phyloP scores from a whole-genome alignment of 2,329 filamentous ascomycete genomes.

The Emergomyces orientalis region DNA sequence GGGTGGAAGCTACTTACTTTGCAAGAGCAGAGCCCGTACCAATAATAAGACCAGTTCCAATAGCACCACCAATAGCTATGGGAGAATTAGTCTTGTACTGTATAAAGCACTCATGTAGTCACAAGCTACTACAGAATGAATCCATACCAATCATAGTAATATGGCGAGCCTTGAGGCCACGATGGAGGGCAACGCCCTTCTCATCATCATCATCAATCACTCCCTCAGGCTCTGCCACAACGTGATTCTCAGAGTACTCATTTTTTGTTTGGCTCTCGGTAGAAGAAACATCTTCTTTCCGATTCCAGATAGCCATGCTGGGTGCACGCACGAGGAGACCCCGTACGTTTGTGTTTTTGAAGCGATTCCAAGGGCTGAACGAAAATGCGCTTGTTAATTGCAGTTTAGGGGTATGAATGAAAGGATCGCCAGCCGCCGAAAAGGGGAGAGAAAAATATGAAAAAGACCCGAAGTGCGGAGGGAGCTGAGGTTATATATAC shows the following conservation, averaged over 20 bases:
- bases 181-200: slow-evolving; percentile 30
- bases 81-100: slow-evolving; percentile 1
- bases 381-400: neutral
- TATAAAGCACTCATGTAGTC: slow-evolving; percentile 12
- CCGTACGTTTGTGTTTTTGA: neutral
- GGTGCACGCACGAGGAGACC: too few relatives aligned
- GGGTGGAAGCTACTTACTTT: slow-evolving; percentile 9
- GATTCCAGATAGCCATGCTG: slow-evolving; percentile 8
- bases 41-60: slow-evolving; percentile 49
- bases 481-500: neutral
- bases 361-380: neutral
- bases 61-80: slow-evolving; percentile 46
- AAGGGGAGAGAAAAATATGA: neutral
- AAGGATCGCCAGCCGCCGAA: neutral
- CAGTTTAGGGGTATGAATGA: neutral
- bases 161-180: slow-evolving; percentile 44
- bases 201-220: slow-evolving; percentile 22
- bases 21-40: slow-evolving; percentile 44
- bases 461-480: neutral
- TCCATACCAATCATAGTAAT: slow-evolving; percentile 48
- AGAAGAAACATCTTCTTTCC: slow-evolving; percentile 10
- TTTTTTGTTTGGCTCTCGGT: slow-evolving; percentile 11
- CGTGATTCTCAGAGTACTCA: slow-evolving; percentile 7
- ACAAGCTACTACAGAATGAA: slow-evolving; percentile 35
- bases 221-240: slow-evolving; percentile 12